Conservation (phyloP, 2,329 filamentous ascomycete species). For the Microdochium paspali region DNA sequence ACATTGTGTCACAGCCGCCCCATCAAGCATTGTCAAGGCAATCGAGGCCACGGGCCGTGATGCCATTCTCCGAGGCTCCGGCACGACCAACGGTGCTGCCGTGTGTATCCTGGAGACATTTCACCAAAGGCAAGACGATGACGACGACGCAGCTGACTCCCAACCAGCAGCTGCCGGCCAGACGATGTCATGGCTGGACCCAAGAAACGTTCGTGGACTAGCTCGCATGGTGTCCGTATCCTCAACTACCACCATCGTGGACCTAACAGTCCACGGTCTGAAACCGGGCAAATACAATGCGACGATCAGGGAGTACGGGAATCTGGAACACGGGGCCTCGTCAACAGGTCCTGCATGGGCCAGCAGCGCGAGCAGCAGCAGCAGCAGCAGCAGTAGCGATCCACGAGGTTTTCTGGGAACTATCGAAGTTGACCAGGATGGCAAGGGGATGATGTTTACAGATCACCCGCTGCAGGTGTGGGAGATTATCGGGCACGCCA, state of each 20-base stretch:
- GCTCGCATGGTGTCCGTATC: slow-evolving; percentile 91
- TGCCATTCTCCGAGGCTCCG: slow-evolving; percentile 86
- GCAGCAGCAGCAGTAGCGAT: slow-evolving; percentile 21
- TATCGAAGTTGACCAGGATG: slow-evolving; percentile 65
- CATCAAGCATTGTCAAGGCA: slow-evolving; percentile 78
- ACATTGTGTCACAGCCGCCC: slow-evolving; percentile 48
- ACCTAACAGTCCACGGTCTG: slow-evolving; percentile 78
- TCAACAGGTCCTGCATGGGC: slow-evolving; percentile 78
- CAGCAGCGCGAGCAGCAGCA: slow-evolving; percentile 32
- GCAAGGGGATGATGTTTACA: slow-evolving; percentile 70
- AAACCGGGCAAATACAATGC: slow-evolving; percentile 74
- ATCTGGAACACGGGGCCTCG: slow-evolving; percentile 74
- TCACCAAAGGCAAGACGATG: slow-evolving; percentile 40
- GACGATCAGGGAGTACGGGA: slow-evolving; percentile 75
- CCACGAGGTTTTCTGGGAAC: slow-evolving; percentile 55
- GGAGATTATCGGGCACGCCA: slow-evolving; percentile 91
- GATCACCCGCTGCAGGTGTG: slow-evolving; percentile 80
- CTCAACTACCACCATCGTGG: slow-evolving; percentile 68
- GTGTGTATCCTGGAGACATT: slow-evolving; percentile 93
- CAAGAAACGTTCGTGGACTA: slow-evolving; percentile 65
- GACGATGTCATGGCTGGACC: slow-evolving; percentile 18
- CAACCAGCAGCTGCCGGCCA: slow-evolving; percentile 5
- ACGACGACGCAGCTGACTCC: slow-evolving; percentile 23
- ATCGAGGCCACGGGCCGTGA: slow-evolving; percentile 87
- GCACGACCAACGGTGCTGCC: slow-evolving; percentile 79